phyloP scores from a whole-genome alignment of 441 rosid genomes.

The Pelargonium myrrhifolium region DNA sequence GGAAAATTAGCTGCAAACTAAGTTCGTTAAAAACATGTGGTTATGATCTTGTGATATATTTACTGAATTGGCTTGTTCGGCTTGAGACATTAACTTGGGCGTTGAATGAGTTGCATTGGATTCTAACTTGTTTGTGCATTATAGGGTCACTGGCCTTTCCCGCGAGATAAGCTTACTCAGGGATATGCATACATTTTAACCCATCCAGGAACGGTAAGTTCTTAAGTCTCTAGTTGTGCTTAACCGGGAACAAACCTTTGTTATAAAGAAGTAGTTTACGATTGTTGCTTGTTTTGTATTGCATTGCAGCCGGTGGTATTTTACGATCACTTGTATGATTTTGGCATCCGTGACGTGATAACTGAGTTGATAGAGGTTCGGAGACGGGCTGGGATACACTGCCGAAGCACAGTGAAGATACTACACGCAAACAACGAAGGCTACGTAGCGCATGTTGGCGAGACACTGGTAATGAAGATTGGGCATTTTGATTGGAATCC shows the following conservation, averaged over 20 bases:
- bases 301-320: constrained; percentile 17
- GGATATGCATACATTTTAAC: constrained; percentile 47
- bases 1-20: no score
- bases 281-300: neutral
- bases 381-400: constrained; percentile 35
- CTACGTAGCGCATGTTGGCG: constrained; percentile 36
- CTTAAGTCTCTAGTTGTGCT: neutral
- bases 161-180: constrained; percentile 37
- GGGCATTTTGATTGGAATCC: constrained; percentile 47
- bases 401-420: constrained; percentile 38
- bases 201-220: constrained; percentile 46
- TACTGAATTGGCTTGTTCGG: no score
- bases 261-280: no score
- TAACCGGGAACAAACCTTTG: no score
- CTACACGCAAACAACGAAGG: constrained; percentile 46
- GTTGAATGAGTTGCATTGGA: neutral
- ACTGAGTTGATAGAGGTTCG: constrained; percentile 39
- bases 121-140: neutral
- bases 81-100: no score
- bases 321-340: constrained; percentile 47
- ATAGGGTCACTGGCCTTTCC: constrained; percentile 57
- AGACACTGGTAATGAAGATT: constrained; percentile 36
- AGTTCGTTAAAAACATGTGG: no score
- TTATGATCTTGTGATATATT: no score
- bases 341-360: constrained; percentile 34